Evolutionary conservation across 225 moss, liverwort and hornwort genomes (phyloP), one percentile per base, ranked within the genome.

Genomic region (Sphagnum contortum): DNA sequence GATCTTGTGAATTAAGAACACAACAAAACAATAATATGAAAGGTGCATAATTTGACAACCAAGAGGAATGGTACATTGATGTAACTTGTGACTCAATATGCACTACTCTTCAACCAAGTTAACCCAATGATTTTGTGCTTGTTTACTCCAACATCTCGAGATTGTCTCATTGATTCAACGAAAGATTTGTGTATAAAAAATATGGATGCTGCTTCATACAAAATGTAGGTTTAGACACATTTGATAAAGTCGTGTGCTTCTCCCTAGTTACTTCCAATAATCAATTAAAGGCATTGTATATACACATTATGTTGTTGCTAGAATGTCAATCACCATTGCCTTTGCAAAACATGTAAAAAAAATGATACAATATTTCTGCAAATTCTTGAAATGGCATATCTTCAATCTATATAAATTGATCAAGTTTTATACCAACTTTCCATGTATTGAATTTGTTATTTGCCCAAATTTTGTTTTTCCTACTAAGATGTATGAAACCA

Each of bases 11-110:
- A 59, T 59, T 1, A 59, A 8, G n/a, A 59, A 59, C 9, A 59
- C 11, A 12, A 59, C 14, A 29, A 59, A 59, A 59, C 58, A 59
- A 59, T 59, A 59, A 12, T 59, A 59, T 8, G 58, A 9, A 59
- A 59, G 2, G 1, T 11, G 11, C 2, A 55, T n/a, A n/a, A n/a
- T 55, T 2, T 55, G 2, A 55, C 54, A 55, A 55, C 54, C 54
- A 55, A 55, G 54, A 11, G 54, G 7, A 55, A 2, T 55, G 54
- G 7, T 11, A 1, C 7, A 7, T 55, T 55, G 54, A 11, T 55
- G 54, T 11, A 6, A 6, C 2, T 7, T 7, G 11, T 55, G 54
- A 55, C 54, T 55, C 7, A 55, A 11, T 55, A 55, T 55, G 7
- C 11, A 11, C 11, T 6, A 6, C 11, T 55, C 54, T 2, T 55